A percentile compares a stretch with the other conserved stretches of the same genome.
These are phyloP conservation scores for Geotrichum australiense DNA, from an alignment of 1,139 yeast species.

Conservation along the genomic window DNA sequence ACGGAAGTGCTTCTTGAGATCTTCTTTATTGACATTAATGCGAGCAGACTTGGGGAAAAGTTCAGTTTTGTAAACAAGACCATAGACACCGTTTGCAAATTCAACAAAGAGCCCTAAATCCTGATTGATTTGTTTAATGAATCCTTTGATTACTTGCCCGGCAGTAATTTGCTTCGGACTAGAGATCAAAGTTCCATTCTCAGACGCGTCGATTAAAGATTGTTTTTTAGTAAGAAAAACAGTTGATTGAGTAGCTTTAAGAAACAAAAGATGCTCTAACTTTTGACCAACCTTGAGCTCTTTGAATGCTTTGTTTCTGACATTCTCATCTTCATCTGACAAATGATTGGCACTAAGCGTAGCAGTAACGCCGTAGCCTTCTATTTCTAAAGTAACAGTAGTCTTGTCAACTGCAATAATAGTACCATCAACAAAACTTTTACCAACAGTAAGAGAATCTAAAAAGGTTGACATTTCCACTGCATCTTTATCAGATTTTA, in stretches of 20 bases:
- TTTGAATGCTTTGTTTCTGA: constrained; percentile 71
- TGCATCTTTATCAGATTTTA: constrained; percentile 43
- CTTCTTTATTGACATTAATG: constrained; percentile 24
- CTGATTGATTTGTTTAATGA: constrained; percentile 65
- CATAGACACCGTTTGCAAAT: constrained; percentile 75
- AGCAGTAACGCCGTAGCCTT: constrained; percentile 49
- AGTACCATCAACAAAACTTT: constrained; percentile 52
- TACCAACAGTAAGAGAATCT: constrained; percentile 50
- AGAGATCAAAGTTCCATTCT: constrained; percentile 57
- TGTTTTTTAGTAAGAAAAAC: constrained; percentile 59
- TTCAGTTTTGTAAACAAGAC: constrained; percentile 73
- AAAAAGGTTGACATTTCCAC: constrained; percentile 32
- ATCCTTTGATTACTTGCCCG: constrained; percentile 50
- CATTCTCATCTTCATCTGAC: constrained; percentile 73
- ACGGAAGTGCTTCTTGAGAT: constrained; percentile 50
- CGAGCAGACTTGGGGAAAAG: constrained; percentile 45
- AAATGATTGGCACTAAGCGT: constrained; percentile 69
- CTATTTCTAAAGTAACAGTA: constrained; percentile 58
- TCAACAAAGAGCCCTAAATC: constrained; percentile 71
- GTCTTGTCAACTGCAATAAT: constrained; percentile 66
- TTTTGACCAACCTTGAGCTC: constrained; percentile 74
- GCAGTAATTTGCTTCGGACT: constrained; percentile 28
- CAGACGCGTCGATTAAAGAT: constrained; percentile 60
- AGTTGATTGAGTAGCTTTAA: constrained; percentile 61
- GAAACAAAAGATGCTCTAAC: constrained; percentile 53